Base-by-base conservation (phyloP, 2,329 filamentous ascomycete genomes). In the Ceratocystis lukuohia region DNA sequence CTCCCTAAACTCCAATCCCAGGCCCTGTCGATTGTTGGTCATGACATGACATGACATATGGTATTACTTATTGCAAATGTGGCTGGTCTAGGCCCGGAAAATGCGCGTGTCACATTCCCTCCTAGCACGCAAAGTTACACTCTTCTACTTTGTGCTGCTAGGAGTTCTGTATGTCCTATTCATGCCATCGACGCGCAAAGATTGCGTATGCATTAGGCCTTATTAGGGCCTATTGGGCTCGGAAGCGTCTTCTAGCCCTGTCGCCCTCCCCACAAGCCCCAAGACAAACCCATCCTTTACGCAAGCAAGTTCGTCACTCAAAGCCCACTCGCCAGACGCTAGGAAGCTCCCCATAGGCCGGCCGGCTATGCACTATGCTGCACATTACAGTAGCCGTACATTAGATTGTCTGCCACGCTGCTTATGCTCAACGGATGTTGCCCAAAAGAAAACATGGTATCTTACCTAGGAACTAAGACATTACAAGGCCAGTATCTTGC, bases 121-220 rank as follows among this genome's bases (percentile, higher is more conserved):
- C 10, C 20, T 10, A 15, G 8, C 10, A 28, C 17, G 6, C 22
- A 37, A 30, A 33, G 56, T 37, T 37, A n/a, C 56, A 59, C 30
- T 20, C 4, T 3, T 59, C 33, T 59, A 17, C 22, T 37, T 30
- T 3, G 56, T 33, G 33, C 28, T 37, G 7, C 56, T 59, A 20
- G 25, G 37, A 17, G 28, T 8, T 20, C 12, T 5, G 15, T 1
- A 37, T 37, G 22, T 20, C 12, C 56, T 33, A 5, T 33, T 30
- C 12, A 20, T 59, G 28, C 28, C 56, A 8, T 20, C 20, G 28
- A 37, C 56, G 28, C 56, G 56, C 20, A 59, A 15, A 15, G 1
- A 30, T 59, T 59, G 56, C 56, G 56, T 59, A 59, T 59, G 56
- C 56, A 30, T 37, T 25, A 5, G 22, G 56, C 28, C 56, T 59